Base-by-base conservation (phyloP, 306 rosid genomes). In the Arachis hypogaea region DNA sequence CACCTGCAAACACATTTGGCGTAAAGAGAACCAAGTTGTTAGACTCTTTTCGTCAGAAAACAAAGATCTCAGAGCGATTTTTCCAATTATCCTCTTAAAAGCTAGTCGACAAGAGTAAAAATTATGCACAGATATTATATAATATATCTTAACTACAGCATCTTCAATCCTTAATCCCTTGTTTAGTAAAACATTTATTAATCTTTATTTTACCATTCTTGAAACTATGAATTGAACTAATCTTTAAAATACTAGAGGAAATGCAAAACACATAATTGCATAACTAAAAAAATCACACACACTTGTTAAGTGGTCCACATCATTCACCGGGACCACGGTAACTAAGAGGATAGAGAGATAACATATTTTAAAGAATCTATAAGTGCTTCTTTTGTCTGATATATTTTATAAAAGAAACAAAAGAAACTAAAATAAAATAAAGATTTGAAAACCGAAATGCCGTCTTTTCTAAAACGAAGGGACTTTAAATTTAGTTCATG, bases 1-100 rank as follows among this genome's bases (percentile, higher is more conserved):
- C 59, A 51, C 85, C 92, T 88, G 82, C 59, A 71, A 72, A 80
- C 68, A 68, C 58, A 73, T 33, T 67, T 28, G 70, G 50, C 59
- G 40, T 68, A 40, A 64, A 70, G 79, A n/a, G 65, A 22, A 22
- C 28, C 28, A 22, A 22, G 28, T 22, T 22, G 28, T 22, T 22
- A 22, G 28, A 22, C 28, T 22, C 28, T 73, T 36, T 68, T 43
- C n/a, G 47, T 14, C 59, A 43, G 52, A 63, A 55, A 45, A 40
- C 55, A 12, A 4, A 42, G n/a, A 61, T 54, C 70, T 43, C 16
- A 52, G 55, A 46, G 47, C 30, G 6, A 44, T 33, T 36, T 33
- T 55, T 41, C 47, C 59, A 51, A 60, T 73, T 18, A 7, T 40
- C 54, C 69, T 69, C 76, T 30, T 8, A 9, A 51, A 49, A 64